Base-by-base conservation (phyloP, 2,329 filamentous ascomycete species). In the Leptographium flavum region DNA sequence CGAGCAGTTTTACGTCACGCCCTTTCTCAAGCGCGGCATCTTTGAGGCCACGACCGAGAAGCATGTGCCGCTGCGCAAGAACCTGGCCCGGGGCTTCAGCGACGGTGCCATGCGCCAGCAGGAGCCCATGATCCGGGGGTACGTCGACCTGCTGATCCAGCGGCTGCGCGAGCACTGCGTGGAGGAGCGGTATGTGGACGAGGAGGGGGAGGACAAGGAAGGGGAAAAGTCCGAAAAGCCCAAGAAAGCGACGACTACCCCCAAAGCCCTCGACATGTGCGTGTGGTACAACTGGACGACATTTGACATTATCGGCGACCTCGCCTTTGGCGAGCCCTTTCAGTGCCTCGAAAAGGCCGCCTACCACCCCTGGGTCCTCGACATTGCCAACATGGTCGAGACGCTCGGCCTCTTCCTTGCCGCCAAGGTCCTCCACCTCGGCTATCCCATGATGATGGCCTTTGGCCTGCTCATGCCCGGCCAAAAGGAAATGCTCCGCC, bases 271-370 rank as follows among this genome's bases (percentile, higher is more conserved):
- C 11, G 45, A 47, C 30, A 43, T 47, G 45, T 19, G 5, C 5
- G 21, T 39, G 3, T 45, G 42, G 42, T 45, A 52, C 52, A 61
- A 59, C 43, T 62, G 54, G 50, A 49, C 57, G 1, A 58, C 62
- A 0, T 64, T 65, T 47, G 63, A 64, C 50, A 55, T 65, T 25
- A 58, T 64, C 38, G 64, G 64, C 21, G 65, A 69, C 47, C 56
- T 70, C 40, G 60, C 65, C 0, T 68, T 69, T 49, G 66, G 64
- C 2, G 62, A 67, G 45, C 58, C 62, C 1, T 66, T 65, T 47
- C 55, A 55, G 10, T 57, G 56, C 45, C 50, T 64, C 13, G 48
- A 58, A 30, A 49, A 52, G 17, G 57, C 56, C 46, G 31, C 19
- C 31, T 52, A 51, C 17, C 42, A 52, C 27, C 53, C 54, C 27